phyloP scores from a whole-genome alignment of 2,329 filamentous ascomycete genomes.

The Emmonsiellopsis sp. region DNA sequence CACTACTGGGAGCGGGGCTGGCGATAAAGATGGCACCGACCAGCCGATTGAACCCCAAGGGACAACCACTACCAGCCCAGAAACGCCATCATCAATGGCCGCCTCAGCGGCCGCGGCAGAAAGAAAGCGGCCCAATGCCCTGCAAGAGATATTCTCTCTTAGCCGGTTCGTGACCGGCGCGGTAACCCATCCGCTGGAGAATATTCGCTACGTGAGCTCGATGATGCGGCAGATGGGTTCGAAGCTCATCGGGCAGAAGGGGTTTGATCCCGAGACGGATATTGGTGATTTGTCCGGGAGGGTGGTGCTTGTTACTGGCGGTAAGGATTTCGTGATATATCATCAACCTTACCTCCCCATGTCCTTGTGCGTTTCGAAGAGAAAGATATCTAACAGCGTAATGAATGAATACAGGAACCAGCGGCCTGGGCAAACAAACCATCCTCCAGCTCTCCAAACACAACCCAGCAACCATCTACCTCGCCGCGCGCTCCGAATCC shows the following conservation, averaged over 20 bases:
- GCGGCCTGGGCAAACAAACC: constrained; percentile 39
- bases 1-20: not conserved
- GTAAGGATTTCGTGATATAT: constrained; percentile 18
- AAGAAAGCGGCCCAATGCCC: not conserved
- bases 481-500: constrained; percentile 40
- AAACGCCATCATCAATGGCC: not conserved
- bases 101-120: not conserved
- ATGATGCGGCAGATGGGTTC: constrained; percentile 1
- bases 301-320: constrained; percentile 44
- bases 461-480: constrained; percentile 44
- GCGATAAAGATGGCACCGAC: not conserved
- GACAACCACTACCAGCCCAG: not conserved
- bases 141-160: not conserved
- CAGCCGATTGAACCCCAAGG: not conserved
- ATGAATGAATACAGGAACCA: constrained; percentile 27
- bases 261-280: constrained; percentile 35
- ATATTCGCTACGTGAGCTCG: constrained; percentile 3
- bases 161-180: not conserved
- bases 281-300: constrained; percentile 39
- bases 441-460: constrained; percentile 42
- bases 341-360: not conserved
- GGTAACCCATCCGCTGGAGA: constrained; percentile 5
- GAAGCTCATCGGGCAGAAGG: constrained; percentile 1
- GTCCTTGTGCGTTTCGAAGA: not conserved
- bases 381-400: not conserved